Evolutionary conservation across 352 stramenopile genomes (phyloP).

Genomic region (Phytophthora crassamura): DNA sequence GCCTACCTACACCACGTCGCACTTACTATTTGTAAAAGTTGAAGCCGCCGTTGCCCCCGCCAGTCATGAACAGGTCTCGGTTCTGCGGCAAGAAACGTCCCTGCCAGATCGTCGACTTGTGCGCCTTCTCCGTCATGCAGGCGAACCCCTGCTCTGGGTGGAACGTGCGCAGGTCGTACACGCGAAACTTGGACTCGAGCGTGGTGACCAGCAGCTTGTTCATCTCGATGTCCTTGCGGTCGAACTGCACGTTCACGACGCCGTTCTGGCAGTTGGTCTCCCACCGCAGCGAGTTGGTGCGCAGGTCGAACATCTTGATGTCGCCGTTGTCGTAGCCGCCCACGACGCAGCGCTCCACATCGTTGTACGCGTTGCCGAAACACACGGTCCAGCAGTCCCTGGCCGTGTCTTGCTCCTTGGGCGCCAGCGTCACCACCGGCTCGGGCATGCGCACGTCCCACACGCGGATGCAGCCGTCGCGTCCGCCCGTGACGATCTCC

Average conservation of each 20-base stretch:
- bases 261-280: conserved; percentile 97
- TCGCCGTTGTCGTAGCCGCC: conserved; percentile 98
- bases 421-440: conserved; percentile 93
- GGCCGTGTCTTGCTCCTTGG: conserved; percentile 76
- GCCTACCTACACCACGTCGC: neutral
- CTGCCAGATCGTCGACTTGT: conserved; percentile 97
- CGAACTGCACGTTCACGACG: conserved; percentile 96
- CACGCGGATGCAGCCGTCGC: conserved; percentile 96
- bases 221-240: conserved; percentile 98
- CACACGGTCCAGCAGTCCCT: conserved; percentile 96
- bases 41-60: conserved; percentile 96
- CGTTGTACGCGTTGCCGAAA: conserved; percentile 96
- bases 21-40: conserved; percentile 98
- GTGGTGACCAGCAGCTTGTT: conserved; percentile 97
- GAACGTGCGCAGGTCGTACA: conserved; percentile 95
- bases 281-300: conserved; percentile 93
- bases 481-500: conserved; percentile 94
- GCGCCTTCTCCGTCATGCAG: conserved; percentile 90
- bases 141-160: conserved; percentile 93
- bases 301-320: conserved; percentile 97
- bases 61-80: conserved; percentile 96
- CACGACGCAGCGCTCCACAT: conserved; percentile 92
- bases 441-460: conserved; percentile 94
- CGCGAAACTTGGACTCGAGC: conserved; percentile 95
- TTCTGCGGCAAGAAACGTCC: conserved; percentile 96